These are phyloP conservation scores for Heimioporus sp. DNA, from an alignment of 768 basidiomycete species.

Conservation along the genomic window DNA sequence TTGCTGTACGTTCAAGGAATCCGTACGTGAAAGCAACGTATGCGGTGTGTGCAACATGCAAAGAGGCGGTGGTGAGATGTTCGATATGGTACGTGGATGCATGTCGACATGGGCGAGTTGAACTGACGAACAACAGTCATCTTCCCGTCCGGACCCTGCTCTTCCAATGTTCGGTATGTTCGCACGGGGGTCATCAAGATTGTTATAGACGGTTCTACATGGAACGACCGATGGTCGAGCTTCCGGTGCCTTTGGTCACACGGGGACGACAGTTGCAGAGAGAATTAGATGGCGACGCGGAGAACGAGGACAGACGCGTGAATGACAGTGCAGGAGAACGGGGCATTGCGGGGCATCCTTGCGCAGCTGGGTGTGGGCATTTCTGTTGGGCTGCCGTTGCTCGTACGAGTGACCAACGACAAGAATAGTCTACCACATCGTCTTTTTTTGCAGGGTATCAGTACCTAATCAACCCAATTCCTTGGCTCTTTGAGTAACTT, in stretches of 20 bases:
- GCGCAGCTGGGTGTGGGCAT: constrained; percentile 83
- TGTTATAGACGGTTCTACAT: constrained; percentile 74
- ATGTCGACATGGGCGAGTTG: background rate
- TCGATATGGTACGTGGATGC: constrained; percentile 65
- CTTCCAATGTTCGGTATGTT: constrained; percentile 74
- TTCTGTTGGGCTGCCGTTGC: constrained; percentile 63
- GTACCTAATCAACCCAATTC: constrained; percentile 10
- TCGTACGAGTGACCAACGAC: constrained; percentile 1
- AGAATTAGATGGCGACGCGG: constrained; percentile 15
- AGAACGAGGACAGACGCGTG: constrained; percentile 5
- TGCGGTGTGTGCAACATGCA: constrained; percentile 60
- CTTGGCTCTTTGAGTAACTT: constrained; percentile 41
- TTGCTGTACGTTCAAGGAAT: constrained; percentile 36
- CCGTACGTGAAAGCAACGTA: constrained; percentile 40
- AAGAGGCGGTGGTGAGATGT: constrained; percentile 47
- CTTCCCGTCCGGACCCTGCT: constrained; percentile 70
- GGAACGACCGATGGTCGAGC: constrained; percentile 52
- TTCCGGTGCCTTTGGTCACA: constrained; percentile 20
- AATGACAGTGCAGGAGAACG: constrained; percentile 6
- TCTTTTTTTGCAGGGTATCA: too few relatives aligned
- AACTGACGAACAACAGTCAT: constrained; percentile 39
- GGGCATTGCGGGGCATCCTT: constrained; percentile 50
- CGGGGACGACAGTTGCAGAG: constrained; percentile 26
- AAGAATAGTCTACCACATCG: background rate
- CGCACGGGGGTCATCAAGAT: constrained; percentile 78